Conservation (phyloP, 2,329 filamentous ascomycete genomes). For the Aspergillus alliaceus region DNA sequence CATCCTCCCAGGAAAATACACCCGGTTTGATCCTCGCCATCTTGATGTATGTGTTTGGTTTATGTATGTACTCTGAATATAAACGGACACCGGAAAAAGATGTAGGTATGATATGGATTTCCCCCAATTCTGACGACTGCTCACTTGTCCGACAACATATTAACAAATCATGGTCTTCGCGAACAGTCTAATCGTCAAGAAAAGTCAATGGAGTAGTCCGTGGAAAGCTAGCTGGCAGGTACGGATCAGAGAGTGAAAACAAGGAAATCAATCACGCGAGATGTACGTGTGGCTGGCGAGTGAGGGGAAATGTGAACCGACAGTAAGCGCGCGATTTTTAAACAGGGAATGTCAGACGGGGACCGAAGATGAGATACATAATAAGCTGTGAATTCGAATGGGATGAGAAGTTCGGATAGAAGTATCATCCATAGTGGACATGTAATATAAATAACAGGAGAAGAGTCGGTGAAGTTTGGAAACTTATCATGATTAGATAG, state of each 20-base stretch:
- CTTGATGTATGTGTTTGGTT: background rate
- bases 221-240: background rate
- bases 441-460: background rate
- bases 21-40: slow-evolving; percentile 39
- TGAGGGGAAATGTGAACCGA: slow-evolving; percentile 8
- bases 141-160: slow-evolving; percentile 3
- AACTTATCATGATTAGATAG: slow-evolving; percentile 2
- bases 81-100: background rate
- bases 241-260: background rate
- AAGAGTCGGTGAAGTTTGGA: slow-evolving; percentile 22
- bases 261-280: slow-evolving; percentile 14
- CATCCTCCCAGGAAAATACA: slow-evolving; percentile 43
- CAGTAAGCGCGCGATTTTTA: slow-evolving; percentile 12
- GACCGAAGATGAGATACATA: background rate
- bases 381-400: background rate
- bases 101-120: background rate
- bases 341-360: background rate
- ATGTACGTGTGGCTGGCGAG: slow-evolving; percentile 7
- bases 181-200: background rate
- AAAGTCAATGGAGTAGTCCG: background rate
- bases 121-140: background rate
- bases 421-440: background rate
- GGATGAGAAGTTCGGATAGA: background rate
- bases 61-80: background rate
- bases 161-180: slow-evolving; percentile 5